Evolutionary conservation across 2,329 filamentous ascomycete genomes (phyloP), one percentile per base, ranked within the genome.

Genomic region (Dactylellina leptospora): DNA sequence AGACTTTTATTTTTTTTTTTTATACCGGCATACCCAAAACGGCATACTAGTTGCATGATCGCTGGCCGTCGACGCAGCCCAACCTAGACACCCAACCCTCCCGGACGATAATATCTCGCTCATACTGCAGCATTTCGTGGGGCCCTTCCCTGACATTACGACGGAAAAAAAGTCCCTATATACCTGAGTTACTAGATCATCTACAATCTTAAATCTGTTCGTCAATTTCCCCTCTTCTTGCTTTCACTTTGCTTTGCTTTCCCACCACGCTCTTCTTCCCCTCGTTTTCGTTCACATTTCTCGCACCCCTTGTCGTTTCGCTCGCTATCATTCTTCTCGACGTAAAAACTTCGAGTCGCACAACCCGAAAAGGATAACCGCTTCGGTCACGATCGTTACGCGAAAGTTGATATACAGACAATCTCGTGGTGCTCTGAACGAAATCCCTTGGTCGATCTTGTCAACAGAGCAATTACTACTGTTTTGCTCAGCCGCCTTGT

Each of bases 51-150:
- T 28, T 55, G 68, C 68, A 59, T 64, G 50, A 33, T 33, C 44
- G 23, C 30, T 25, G 16, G 50, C 27, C 30, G 59, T 72, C 68
- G 51, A 64, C 68, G 54, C 54, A 54, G 54, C 62, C 44, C 22
- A 28, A 27, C 47, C 55, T 44, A 60, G 59, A 64, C 59, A 61
- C 42, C 58, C 66, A 58, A 50, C 58, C 51, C 66, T 42, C 53
- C 59, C 27, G 22, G 25, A 58, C 59, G 45, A 48, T 53, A 72
- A 40, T 72, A 72, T 72, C 68, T 72, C 68, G 59, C 68, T 54
- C 68, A 72, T 72, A 59, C 68, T 63, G 53, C 68, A 72, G 59
- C 68, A 63, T 60, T 64, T 72, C 50, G 30, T 50, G 30, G 50
- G 47, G 23, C 4, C 30, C 23, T 22, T 36, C 50, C 45, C 23